These are phyloP conservation scores for Pontederia paniculata DNA, from an alignment of 176 grass and related monocot genomes.

Conservation along the genomic window DNA sequence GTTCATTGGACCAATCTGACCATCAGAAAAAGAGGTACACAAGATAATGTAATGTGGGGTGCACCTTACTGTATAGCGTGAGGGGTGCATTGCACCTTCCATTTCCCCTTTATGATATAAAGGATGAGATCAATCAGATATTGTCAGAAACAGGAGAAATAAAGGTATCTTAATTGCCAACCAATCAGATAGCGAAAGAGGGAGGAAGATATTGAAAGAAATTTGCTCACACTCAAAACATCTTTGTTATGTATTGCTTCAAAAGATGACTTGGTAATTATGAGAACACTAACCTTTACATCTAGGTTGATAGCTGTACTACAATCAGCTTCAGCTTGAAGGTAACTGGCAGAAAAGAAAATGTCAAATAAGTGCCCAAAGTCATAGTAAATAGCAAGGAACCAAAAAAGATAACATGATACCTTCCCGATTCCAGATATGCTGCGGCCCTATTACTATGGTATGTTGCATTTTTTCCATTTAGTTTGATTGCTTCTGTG, in stretches of 20 bases:
- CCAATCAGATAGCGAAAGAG: too few species aligned
- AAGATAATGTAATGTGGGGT: too few species aligned
- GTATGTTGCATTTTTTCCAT: constrained; percentile 72
- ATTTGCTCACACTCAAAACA: too few species aligned
- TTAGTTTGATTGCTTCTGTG: constrained; percentile 93
- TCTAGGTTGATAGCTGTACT: constrained; percentile 79
- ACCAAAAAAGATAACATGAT: constrained; percentile 8
- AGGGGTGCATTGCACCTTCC: too few species aligned
- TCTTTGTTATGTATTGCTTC: not conserved
- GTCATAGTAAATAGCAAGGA: not conserved
- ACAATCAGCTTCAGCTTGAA: constrained; percentile 88
- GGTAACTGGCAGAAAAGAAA: constrained; percentile 45
- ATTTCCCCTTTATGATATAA: too few species aligned
- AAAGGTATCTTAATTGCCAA: too few species aligned
- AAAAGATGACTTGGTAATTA: not conserved
- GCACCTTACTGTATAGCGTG: too few species aligned
- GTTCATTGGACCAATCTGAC: too few species aligned
- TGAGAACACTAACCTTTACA: constrained; percentile 52
- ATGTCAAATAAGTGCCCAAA: not conserved
- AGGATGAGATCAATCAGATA: too few species aligned
- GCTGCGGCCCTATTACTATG: constrained; percentile 96
- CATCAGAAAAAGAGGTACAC: too few species aligned
- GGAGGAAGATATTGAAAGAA: too few species aligned
- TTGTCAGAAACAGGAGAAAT: too few species aligned
- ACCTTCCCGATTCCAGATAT: constrained; percentile 70